A percentile compares a stretch with the other conserved stretches of the same genome.
phyloP scores from a whole-genome alignment of 192 early-diverging fungal genomes.

The Podila clonocystis region DNA sequence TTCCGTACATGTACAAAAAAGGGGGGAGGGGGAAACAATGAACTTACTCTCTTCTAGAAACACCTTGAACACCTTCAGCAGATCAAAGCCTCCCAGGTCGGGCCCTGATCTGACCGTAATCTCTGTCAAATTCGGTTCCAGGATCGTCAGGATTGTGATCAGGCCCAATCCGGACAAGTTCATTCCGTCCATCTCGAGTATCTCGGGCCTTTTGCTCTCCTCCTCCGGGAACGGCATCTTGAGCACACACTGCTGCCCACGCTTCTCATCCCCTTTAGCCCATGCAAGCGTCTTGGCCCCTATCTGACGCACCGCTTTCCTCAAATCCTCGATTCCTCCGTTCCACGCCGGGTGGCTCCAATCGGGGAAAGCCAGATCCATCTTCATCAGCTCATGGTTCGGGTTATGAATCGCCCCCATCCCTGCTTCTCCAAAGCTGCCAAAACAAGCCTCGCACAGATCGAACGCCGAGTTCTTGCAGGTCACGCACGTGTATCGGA shows the following conservation, averaged over 20 bases:
- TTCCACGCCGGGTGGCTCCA: conserved; percentile 1
- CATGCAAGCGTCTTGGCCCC: neutral
- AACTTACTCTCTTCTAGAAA: neutral
- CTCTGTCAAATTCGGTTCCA: neutral
- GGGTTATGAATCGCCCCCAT: neutral
- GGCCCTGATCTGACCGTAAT: neutral
- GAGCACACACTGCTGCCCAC: neutral
- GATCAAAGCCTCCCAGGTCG: neutral
- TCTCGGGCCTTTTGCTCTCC: neutral
- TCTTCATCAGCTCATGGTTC: neutral
- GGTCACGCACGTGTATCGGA: neutral
- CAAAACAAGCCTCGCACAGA: neutral
- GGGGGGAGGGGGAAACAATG: too few relatives aligned
- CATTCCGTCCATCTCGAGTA: neutral
- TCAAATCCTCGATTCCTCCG: neutral
- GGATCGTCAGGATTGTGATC: neutral
- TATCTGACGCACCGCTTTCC: neutral
- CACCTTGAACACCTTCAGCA: neutral
- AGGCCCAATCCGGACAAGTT: neutral
- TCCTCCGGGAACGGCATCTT: neutral
- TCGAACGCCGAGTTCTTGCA: neutral
- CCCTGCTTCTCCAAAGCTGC: neutral
- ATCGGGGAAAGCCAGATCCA: neutral
- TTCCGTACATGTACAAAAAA: too few relatives aligned
- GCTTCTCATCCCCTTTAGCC: neutral